Evolutionary conservation across 1,284 basidiomycete species (phyloP), one percentile per base, ranked within the genome.

Genomic region (Cryptococcus sp.): DNA sequence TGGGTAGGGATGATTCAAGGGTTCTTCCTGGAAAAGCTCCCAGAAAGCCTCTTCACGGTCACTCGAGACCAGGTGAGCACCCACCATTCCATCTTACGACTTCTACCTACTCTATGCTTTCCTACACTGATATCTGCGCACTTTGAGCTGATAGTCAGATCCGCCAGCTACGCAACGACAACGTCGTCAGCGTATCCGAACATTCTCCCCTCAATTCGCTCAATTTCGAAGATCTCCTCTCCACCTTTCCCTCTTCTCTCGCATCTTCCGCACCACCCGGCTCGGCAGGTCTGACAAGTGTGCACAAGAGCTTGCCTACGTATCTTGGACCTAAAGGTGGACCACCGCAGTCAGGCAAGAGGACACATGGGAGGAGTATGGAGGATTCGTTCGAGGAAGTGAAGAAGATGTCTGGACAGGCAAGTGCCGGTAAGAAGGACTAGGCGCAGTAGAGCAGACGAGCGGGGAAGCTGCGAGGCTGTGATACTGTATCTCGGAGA

Each of bases 31-130:
- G 83, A 86, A 63, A 74, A 72, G 46, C 70, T 86, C 5, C 85
- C 83, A 0, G 62, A 72, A n/a, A 83, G 78, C 54, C 58, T 84
- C 10, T 81, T 86, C 52, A 85, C 84, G 0, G 58, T 86, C 16
- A 84, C 84, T 6, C 75, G 79, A 36, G 78, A 78, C 52, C 84
- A 85, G 75, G 83, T 83, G 53, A 36, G 16, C 21, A 36, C 21
- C 11, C 22, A 22, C 18, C 24, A 1, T 18, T 18, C n/a, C 16
- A 25, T 36, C 33, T 26, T 7, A 14, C 11, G 12, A 33, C 7
- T n/a, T 25, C 25, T 14, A 14, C n/a, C 16, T n/a, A 11, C n/a
- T n/a, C n/a, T n/a, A 2, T 22, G 7, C n/a, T 38, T 24, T 35
- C n/a, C 47, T 32, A 12, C 24, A 41, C 34, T 19, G 19, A 19